phyloP scores from a whole-genome alignment of 192 early-diverging fungal genomes.

The Podochytrium sp. region DNA sequence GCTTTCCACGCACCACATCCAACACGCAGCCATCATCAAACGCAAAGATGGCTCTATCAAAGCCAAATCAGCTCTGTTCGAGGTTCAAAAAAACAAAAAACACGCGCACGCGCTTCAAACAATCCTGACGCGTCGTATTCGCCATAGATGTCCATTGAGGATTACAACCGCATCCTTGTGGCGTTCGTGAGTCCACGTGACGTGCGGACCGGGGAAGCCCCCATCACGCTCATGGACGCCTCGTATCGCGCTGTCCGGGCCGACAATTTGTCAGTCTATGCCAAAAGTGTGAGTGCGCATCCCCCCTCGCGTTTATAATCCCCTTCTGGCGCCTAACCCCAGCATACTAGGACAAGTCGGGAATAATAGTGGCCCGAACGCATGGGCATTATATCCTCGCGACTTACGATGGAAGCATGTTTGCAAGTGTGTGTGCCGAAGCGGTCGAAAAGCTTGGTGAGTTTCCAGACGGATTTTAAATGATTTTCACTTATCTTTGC shows the following conservation, averaged over 20 bases:
- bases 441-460: slow-evolving; percentile 59
- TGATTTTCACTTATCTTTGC: background rate
- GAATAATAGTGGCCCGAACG: slow-evolving; percentile 52
- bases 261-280: slow-evolving; percentile 54
- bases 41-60: slow-evolving; percentile 57
- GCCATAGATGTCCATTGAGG: slow-evolving; percentile 34
- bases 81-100: slow-evolving; percentile 25
- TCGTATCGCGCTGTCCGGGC: slow-evolving; percentile 50
- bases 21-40: slow-evolving; percentile 55
- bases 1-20: slow-evolving; percentile 50
- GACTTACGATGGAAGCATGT: slow-evolving; percentile 54
- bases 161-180: slow-evolving; percentile 41
- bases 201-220: slow-evolving; percentile 44
- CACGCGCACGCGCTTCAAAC: background rate
- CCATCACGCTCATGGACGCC: slow-evolving; percentile 48
- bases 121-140: slow-evolving; percentile 11
- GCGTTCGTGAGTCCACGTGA: slow-evolving; percentile 56
- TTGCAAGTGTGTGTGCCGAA: slow-evolving; percentile 56
- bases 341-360: slow-evolving; percentile 46
- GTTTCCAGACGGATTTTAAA: too few relatives aligned
- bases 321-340: too few relatives aligned
- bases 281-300: slow-evolving; percentile 44
- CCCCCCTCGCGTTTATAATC: too few relatives aligned
- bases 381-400: slow-evolving; percentile 53
- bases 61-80: slow-evolving; percentile 52